phyloP scores from a whole-genome alignment of 495 filamentous ascomycete species.

The Aspergillus panamensis region DNA sequence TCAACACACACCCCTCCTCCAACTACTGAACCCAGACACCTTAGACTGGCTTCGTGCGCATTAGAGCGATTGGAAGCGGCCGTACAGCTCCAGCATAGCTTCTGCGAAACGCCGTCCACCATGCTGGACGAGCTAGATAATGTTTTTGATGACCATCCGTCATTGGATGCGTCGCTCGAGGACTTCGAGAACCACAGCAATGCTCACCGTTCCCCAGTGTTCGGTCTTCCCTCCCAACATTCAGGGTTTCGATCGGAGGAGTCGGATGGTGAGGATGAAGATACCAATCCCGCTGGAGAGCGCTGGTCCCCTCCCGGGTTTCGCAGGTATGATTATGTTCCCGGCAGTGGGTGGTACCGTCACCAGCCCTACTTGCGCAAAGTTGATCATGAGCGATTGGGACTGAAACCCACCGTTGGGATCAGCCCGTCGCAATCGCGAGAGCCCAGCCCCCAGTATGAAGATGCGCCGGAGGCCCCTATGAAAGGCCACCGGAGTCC shows the following conservation, averaged over 20 bases:
- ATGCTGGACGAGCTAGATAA: slow-evolving; percentile 50
- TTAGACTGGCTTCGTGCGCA: slow-evolving; percentile 16
- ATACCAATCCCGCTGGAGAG: slow-evolving; percentile 33
- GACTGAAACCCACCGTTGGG: slow-evolving; percentile 42
- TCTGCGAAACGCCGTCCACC: slow-evolving; percentile 39
- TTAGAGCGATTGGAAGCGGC: slow-evolving; percentile 24
- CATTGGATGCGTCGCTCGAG: slow-evolving; percentile 67
- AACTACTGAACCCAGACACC: slow-evolving; percentile 11
- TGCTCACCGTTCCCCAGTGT: slow-evolving; percentile 50
- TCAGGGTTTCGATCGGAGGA: slow-evolving; percentile 71
- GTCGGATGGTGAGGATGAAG: slow-evolving; percentile 46
- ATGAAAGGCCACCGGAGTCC: slow-evolving; percentile 24
- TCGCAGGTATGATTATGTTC: slow-evolving; percentile 46
- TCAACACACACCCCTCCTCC: slow-evolving; percentile 12
- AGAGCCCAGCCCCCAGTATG: slow-evolving; percentile 53
- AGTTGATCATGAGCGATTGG: slow-evolving; percentile 29
- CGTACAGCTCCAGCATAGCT: slow-evolving; percentile 20
- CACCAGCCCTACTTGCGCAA: slow-evolving; percentile 49
- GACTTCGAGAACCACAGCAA: slow-evolving; percentile 66
- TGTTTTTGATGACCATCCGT: slow-evolving; percentile 63
- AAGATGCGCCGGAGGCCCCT: slow-evolving; percentile 47
- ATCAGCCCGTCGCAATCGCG: slow-evolving; percentile 50
- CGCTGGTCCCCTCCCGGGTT: slow-evolving; percentile 61
- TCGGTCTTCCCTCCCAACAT: slow-evolving; percentile 66
- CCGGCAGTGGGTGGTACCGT: slow-evolving; percentile 58